A percentile compares a stretch with the other conserved stretches of the same genome.
Evolutionary conservation across 2,329 filamentous ascomycete species (phyloP).

Genomic region (Cercospora zeae-maydis): DNA sequence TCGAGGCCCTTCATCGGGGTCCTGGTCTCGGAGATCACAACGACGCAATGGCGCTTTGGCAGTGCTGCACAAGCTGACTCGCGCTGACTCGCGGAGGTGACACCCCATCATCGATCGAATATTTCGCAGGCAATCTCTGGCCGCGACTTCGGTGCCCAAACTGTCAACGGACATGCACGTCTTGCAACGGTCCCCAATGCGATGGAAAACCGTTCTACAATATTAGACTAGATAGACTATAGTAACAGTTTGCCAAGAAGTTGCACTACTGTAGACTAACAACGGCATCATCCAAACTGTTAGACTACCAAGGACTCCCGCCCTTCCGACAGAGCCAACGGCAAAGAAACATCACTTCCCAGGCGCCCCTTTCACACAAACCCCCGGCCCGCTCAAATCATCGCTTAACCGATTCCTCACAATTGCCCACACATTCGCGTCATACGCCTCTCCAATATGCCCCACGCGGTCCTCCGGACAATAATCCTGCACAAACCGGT

Average conservation of each 20-base stretch:
- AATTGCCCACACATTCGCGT: constrained; percentile 26
- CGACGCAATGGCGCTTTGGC: constrained; percentile 11
- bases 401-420: constrained; percentile 25
- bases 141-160: neutral
- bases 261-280: neutral
- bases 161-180: neutral
- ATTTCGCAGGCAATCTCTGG: neutral
- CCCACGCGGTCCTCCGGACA: constrained; percentile 25
- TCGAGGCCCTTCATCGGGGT: constrained; percentile 4
- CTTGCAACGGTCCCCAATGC: neutral
- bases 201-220: neutral
- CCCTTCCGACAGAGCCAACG: neutral
- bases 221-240: too few species aligned
- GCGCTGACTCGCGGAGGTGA: constrained; percentile 11
- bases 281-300: too few species aligned
- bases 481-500: constrained; percentile 27
- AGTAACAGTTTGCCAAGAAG: neutral
- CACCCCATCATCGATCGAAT: constrained; percentile 14
- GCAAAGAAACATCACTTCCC: constrained; percentile 6
- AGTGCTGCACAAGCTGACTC: constrained; percentile 14
- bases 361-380: constrained; percentile 21
- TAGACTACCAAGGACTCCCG: too few species aligned
- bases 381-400: constrained; percentile 17
- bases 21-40: constrained; percentile 1
- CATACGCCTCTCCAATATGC: constrained; percentile 29